Evolutionary conservation across 1,139 yeast genomes (phyloP).

Genomic region (Pichia sp.): DNA sequence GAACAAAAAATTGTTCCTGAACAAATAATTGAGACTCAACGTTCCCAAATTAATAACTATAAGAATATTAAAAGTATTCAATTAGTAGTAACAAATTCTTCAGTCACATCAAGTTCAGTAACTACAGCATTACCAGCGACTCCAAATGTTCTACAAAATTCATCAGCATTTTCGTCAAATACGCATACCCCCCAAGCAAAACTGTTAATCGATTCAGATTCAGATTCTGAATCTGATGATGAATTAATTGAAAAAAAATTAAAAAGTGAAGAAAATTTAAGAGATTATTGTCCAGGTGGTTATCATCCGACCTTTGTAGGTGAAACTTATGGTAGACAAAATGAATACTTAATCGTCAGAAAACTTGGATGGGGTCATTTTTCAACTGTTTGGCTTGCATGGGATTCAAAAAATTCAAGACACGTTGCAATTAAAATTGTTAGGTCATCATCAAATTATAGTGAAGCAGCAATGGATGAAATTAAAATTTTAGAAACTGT

Average conservation of each 20-base stretch:
- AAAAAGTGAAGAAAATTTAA: constrained; percentile 50
- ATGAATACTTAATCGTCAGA: constrained; percentile 53
- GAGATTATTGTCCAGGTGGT: constrained; percentile 70
- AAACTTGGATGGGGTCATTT: constrained; percentile 83
- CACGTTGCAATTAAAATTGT: constrained; percentile 78
- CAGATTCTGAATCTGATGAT: constrained; percentile 14
- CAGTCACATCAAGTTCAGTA: not conserved
- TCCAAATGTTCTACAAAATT: not conserved
- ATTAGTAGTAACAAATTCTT: not conserved
- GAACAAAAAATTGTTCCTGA: not conserved
- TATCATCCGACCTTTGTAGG: constrained; percentile 75
- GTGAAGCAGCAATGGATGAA: constrained; percentile 75
- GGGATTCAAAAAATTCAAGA: constrained; percentile 39
- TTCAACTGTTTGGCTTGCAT: constrained; percentile 74
- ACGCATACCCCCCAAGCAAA: not conserved
- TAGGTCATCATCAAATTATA: constrained; percentile 62
- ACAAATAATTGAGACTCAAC: not conserved
- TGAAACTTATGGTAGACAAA: constrained; percentile 53
- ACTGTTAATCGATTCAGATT: constrained; percentile 8
- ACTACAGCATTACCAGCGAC: not conserved
- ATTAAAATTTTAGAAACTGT: constrained; percentile 51
- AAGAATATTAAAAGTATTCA: not conserved
- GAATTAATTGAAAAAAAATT: constrained; percentile 14
- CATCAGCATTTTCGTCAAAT: not conserved
- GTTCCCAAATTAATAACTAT: not conserved